phyloP scores from a whole-genome alignment of 352 stramenopile species.

The Phytophthora hibernalis region DNA sequence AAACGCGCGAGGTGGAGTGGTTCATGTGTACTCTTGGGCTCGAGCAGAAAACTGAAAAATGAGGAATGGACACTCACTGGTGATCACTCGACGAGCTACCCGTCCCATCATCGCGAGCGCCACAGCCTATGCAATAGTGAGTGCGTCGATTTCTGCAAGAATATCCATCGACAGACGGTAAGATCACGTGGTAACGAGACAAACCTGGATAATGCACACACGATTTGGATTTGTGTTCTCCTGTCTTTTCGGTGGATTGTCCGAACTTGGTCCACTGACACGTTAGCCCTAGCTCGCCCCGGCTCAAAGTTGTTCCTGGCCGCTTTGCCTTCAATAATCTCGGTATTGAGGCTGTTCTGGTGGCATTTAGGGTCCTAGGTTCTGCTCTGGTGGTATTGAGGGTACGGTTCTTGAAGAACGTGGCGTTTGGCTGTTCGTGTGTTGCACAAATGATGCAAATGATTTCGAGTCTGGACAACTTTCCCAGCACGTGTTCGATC shows the following conservation, averaged over 20 bases:
- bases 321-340: not conserved
- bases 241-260: not conserved
- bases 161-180: not conserved
- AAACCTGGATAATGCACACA: slow-evolving; percentile 3
- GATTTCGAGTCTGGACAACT: not conserved
- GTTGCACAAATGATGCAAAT: slow-evolving; percentile 1
- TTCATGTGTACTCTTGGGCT: not conserved
- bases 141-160: not conserved
- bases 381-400: too few relatives aligned
- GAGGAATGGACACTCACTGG: not conserved
- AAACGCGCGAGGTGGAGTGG: not conserved
- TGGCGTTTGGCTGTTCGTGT: not conserved
- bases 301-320: not conserved
- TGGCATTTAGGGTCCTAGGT: too few relatives aligned
- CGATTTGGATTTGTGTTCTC: not conserved
- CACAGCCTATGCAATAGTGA: not conserved
- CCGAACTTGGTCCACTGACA: too few relatives aligned
- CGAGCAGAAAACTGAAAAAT: not conserved
- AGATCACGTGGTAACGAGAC: not conserved
- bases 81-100: too few relatives aligned
- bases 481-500: not conserved
- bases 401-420: too few relatives aligned
- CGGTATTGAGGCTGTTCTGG: too few relatives aligned
- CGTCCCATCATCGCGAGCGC: too few relatives aligned
- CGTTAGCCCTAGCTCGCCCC: too few relatives aligned